Evolutionary conservation across 2,329 filamentous ascomycete species (phyloP).

Genomic region (Cytospora schulzeri): DNA sequence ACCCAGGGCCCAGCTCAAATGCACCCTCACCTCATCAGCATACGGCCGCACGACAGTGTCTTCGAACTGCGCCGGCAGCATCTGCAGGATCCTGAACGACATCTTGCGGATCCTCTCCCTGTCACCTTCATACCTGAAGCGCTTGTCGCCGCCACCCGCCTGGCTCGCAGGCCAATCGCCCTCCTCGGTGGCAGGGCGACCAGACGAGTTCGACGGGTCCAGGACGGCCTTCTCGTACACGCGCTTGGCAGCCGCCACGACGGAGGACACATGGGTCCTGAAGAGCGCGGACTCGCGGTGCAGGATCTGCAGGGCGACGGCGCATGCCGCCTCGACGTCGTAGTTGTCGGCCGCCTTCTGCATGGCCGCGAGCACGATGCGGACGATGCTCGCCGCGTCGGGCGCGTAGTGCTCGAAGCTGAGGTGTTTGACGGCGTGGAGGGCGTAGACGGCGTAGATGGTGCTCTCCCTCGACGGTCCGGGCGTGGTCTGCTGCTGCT

Average conservation of each 20-base stretch:
- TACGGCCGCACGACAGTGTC: conserved; percentile 48
- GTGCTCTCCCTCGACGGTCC: conserved; percentile 29
- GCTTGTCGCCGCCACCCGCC: background rate
- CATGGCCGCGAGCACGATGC: conserved; percentile 51
- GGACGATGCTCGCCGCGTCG: conserved; percentile 50
- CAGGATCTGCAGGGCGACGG: conserved; percentile 52
- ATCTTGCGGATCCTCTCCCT: conserved; percentile 45
- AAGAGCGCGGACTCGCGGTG: conserved; percentile 48
- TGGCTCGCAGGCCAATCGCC: conserved; percentile 5
- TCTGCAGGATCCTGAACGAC: conserved; percentile 50
- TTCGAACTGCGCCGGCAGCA: conserved; percentile 52
- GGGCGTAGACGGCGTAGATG: conserved; percentile 50
- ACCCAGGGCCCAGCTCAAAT: conserved; percentile 54
- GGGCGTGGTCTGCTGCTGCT: conserved; percentile 22
- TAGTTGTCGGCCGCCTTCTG: conserved; percentile 44
- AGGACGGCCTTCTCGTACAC: conserved; percentile 37
- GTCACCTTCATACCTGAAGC: conserved; percentile 9
- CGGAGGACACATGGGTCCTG: conserved; percentile 50
- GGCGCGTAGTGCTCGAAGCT: conserved; percentile 54
- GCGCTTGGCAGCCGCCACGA: conserved; percentile 48
- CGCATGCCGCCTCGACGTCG: conserved; percentile 52
- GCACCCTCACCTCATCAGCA: conserved; percentile 47
- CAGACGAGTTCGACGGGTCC: conserved; percentile 1
- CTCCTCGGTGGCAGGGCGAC: background rate
- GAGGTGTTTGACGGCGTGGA: conserved; percentile 54